Conservation (phyloP, 495 filamentous ascomycete species). For the Aspergillus olivimuriae region DNA sequence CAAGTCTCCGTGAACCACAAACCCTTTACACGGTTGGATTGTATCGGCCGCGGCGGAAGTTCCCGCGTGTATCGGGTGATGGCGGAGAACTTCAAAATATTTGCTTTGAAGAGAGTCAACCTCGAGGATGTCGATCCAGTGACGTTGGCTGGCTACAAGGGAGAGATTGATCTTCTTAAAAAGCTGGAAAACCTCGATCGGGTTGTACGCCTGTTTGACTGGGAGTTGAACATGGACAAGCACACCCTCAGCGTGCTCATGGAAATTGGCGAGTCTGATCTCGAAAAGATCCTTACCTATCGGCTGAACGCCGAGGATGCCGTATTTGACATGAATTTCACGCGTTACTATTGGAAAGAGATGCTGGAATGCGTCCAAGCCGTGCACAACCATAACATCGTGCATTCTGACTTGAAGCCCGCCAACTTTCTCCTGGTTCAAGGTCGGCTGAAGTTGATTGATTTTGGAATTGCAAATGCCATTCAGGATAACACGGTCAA, state of each 20-base stretch:
- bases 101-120: conserved; percentile 88
- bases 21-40: conserved; percentile 79
- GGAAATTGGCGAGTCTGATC: conserved; percentile 95
- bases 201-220: conserved; percentile 85
- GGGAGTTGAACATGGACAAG: conserved; percentile 85
- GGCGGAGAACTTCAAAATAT: conserved; percentile 91
- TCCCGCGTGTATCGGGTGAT: conserved; percentile 94
- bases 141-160: conserved; percentile 84
- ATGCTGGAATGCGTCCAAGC: conserved; percentile 94
- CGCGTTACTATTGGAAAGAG: conserved; percentile 97
- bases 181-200: conserved; percentile 77
- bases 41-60: conserved; percentile 85
- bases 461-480: conserved; percentile 96
- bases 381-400: conserved; percentile 82
- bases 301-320: conserved; percentile 67
- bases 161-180: conserved; percentile 88
- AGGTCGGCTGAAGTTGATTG: conserved; percentile 78
- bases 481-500: conserved; percentile 97
- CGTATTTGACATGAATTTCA: conserved; percentile 77
- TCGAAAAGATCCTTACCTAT: conserved; percentile 76
- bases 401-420: conserved; percentile 94
- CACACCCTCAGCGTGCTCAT: conserved; percentile 86
- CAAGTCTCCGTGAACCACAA: conserved; percentile 86
- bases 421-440: conserved; percentile 89
- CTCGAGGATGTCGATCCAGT: conserved; percentile 82